These are phyloP conservation scores for Ceratobasidium sp. DNA, from an alignment of 1,284 basidiomycete species.

Conservation along the genomic window DNA sequence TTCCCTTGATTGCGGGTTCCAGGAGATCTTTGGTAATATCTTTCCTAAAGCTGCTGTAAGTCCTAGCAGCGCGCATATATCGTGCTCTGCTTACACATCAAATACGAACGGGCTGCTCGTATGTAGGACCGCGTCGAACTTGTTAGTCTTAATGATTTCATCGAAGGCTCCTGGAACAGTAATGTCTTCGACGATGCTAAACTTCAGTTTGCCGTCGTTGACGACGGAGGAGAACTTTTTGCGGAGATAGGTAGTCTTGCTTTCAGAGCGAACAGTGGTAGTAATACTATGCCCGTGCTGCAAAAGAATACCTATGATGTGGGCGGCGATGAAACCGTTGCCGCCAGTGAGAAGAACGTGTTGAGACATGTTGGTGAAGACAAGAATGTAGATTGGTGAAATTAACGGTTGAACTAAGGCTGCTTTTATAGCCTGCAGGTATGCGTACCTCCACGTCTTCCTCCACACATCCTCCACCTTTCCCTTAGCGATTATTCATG, in stretches of 20 bases:
- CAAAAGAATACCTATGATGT: constrained; percentile 13
- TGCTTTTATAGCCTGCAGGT: no score
- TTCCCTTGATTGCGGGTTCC: constrained; percentile 62
- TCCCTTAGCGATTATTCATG: no score
- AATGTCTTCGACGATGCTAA: constrained; percentile 49
- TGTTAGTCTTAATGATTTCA: constrained; percentile 45
- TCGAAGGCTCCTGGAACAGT: constrained; percentile 47
- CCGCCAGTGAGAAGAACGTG: constrained; percentile 46
- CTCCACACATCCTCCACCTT: no score
- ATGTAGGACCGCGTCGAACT: constrained; percentile 47
- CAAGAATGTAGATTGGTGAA: no score
- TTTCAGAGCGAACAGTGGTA: constrained; percentile 44
- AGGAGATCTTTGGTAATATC: constrained; percentile 55
- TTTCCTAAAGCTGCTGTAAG: constrained; percentile 11
- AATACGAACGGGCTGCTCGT: constrained; percentile 44
- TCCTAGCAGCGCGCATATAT: not conserved
- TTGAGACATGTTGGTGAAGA: no score
- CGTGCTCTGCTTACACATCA: constrained; percentile 17
- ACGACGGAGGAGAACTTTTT: constrained; percentile 32
- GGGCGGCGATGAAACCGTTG: constrained; percentile 40
- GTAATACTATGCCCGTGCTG: constrained; percentile 14
- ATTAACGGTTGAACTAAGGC: no score
- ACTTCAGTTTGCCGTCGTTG: constrained; percentile 36
- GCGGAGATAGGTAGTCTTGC: constrained; percentile 44
- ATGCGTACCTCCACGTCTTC: no score